phyloP scores from a whole-genome alignment of 805 yeast genomes.

The Lipomyces orientalis region DNA sequence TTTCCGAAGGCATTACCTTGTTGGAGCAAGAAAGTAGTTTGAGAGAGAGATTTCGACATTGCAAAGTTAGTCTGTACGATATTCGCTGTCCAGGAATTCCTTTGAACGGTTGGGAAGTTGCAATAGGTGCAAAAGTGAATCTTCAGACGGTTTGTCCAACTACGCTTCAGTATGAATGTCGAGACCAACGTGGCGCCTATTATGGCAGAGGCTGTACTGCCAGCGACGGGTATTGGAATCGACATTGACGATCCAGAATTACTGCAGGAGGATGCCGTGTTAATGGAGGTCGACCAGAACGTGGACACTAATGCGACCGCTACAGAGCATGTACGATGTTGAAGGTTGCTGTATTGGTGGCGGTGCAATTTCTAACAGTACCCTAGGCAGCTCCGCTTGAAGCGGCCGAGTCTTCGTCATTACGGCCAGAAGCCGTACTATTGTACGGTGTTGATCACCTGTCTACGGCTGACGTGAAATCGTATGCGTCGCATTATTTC shows the following conservation, averaged over 20 bases:
- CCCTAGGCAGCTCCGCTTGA: neutral
- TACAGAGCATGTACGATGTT: neutral
- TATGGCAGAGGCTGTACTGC: neutral
- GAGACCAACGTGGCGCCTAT: neutral
- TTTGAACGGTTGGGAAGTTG: neutral
- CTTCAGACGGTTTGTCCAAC: neutral
- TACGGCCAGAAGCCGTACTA: conserved; percentile 55
- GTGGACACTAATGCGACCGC: neutral
- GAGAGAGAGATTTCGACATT: neutral
- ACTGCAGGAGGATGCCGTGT: conserved; percentile 6
- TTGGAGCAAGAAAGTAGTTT: neutral
- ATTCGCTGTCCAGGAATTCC: neutral
- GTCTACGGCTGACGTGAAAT: conserved; percentile 61
- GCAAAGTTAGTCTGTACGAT: neutral
- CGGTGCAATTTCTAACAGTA: conserved; percentile 1
- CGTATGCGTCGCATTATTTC: conserved; percentile 55
- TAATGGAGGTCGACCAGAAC: conserved; percentile 18
- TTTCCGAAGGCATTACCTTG: neutral
- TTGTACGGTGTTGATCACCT: conserved; percentile 64
- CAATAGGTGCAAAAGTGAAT: neutral
- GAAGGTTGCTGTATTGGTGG: neutral
- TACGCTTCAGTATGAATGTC: neutral
- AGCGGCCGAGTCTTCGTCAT: conserved; percentile 6
- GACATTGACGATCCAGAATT: conserved; percentile 12
- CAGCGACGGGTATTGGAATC: conserved; percentile 7